Evolutionary conservation across 2,329 filamentous ascomycete genomes (phyloP), one percentile per base, ranked within the genome.

Genomic region (Pleomassaria siparia): DNA sequence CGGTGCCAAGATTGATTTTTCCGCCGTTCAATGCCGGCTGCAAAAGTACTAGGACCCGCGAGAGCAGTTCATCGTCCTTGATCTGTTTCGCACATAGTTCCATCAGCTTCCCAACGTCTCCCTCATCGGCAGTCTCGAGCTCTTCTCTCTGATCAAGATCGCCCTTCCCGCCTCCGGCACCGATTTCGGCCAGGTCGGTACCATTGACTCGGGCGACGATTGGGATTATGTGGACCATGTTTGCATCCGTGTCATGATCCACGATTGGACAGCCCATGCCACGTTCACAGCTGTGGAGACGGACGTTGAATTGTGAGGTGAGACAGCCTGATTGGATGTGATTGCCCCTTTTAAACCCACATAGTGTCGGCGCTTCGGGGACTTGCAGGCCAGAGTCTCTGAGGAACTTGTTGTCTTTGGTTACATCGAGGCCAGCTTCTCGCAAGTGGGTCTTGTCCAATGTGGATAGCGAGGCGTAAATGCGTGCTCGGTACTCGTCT

Each of bases 241-340:
- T 76, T 9, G 50, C 46, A 16, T 65, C 1, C 72, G 65, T 6
- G 64, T 76, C 56, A 73, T 75, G 65, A 29, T 72, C 72, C 42
- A 85, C 56, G 0, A 77, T 72, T 0, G 73, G 61, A 56, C 87
- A 90, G 18, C 79, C 76, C 49, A 80, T 82, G 0, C 85, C 88
- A 53, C 83, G 86, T 61, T 95, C 91, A 58, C 92, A 96, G 61
- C 89, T 95, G 67, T 97, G 92, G 6, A 97, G 76, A 2, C 87
- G 82, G 0, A 82, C 83, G 16, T 75, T 73, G 20, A 79, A 67
- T 20, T 86, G 75, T 0, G 74, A 73, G 0, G 88, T 95, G 21
- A 96, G 72, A 60, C 87, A 94, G 2, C 91, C 91, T 0, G 78
- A 69, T 25, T 88, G 81, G 11, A 76, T 72, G 1, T 77, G 77